Conservation (phyloP, 345 rosid genomes). For the Bretschneidera sinensis region DNA sequence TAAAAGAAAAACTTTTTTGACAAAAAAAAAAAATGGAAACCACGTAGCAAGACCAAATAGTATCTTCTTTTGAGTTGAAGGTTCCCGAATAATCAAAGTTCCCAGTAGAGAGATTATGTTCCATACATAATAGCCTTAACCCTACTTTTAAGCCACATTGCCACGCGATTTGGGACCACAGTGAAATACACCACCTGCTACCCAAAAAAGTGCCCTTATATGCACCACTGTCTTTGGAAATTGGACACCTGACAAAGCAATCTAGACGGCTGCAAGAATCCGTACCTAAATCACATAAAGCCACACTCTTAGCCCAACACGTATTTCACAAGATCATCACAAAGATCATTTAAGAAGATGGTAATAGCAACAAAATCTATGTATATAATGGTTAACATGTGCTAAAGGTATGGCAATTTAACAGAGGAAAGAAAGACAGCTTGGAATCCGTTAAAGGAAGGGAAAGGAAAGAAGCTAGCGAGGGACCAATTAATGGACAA, state of each 20-base stretch:
- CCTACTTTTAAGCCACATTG: no score
- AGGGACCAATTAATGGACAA: slow-evolving; percentile 13
- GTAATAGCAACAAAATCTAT: slow-evolving; percentile 22
- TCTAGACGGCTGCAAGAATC: slow-evolving; percentile 24
- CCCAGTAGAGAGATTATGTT: no score
- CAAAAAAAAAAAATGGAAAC: no score
- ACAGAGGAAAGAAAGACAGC: slow-evolving; percentile 26
- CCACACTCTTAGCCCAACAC: slow-evolving; percentile 12
- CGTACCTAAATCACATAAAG: slow-evolving; percentile 13
- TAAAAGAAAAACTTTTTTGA: no score
- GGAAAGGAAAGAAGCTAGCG: slow-evolving; percentile 5
- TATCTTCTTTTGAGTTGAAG: no score
- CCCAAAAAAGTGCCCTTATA: no score
- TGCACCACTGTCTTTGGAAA: not conserved
- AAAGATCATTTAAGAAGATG: not conserved
- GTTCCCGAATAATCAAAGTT: no score
- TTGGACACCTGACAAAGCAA: slow-evolving; percentile 28
- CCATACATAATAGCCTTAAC: no score
- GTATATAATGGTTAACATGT: slow-evolving; percentile 40
- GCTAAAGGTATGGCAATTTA: slow-evolving; percentile 38
- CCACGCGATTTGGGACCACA: no score
- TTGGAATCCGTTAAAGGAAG: slow-evolving; percentile 29
- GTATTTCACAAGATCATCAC: slow-evolving; percentile 5
- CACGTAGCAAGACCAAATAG: no score
- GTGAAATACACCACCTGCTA: no score